Evolutionary conservation across 192 early-diverging fungal species (phyloP).

Genomic region (Cetraspora pellucida): DNA sequence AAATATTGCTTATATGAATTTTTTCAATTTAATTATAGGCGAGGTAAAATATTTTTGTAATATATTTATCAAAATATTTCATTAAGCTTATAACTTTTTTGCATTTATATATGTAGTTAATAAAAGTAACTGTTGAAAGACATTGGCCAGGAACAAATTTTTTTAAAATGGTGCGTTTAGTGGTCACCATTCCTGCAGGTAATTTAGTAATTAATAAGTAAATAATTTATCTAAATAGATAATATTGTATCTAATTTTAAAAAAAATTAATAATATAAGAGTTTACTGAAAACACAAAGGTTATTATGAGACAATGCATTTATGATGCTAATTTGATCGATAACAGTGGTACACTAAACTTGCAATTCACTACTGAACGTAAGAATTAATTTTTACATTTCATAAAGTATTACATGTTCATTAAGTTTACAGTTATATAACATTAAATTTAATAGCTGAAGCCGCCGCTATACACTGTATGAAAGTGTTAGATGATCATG

Average conservation of each 20-base stretch:
- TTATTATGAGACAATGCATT: slow-evolving; percentile 14
- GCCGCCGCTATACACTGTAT: slow-evolving; percentile 15
- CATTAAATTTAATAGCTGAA: neutral
- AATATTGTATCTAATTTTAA: neutral
- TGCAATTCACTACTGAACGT: slow-evolving; percentile 25
- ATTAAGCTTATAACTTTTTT: neutral
- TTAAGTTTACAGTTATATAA: neutral
- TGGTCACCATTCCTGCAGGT: slow-evolving; percentile 1
- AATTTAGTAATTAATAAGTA: neutral
- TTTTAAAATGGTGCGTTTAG: neutral
- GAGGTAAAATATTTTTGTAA: neutral
- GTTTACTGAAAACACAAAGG: neutral
- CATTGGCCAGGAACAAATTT: neutral
- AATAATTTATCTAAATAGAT: neutral
- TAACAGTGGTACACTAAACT: neutral
- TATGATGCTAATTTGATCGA: neutral
- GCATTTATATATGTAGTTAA: neutral
- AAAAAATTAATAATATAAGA: neutral
- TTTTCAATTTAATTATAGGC: neutral
- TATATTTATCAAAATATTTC: neutral
- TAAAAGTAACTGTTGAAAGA: neutral
- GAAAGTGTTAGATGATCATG: neutral
- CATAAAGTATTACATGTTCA: neutral
- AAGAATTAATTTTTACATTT: neutral
- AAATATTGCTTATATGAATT: neutral